Conservation (phyloP, 2,329 filamentous ascomycete genomes). For the Neofusicoccum cordaticola region DNA sequence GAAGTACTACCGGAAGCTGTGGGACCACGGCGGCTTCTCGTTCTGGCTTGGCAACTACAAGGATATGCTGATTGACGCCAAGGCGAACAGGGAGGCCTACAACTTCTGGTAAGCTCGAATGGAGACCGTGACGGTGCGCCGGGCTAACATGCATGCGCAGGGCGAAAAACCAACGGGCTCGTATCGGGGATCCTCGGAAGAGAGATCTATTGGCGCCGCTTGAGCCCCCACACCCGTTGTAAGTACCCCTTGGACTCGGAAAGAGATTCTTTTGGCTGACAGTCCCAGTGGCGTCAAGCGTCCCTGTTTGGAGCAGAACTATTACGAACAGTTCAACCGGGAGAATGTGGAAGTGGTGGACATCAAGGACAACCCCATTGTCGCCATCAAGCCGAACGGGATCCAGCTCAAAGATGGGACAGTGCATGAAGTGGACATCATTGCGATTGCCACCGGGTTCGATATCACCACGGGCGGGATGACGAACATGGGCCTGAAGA, state of each 20-base stretch:
- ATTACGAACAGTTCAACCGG: conserved; percentile 45
- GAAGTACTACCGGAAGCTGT: conserved; percentile 42
- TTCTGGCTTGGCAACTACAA: conserved; percentile 45
- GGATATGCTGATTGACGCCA: conserved; percentile 39
- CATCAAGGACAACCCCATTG: conserved; percentile 41
- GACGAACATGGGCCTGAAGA: conserved; percentile 38
- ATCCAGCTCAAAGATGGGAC: conserved; percentile 30
- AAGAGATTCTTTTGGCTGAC: neutral
- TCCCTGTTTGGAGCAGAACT: conserved; percentile 47
- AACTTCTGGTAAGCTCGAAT: conserved; percentile 38
- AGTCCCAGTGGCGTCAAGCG: conserved; percentile 40
- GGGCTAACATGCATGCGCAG: neutral
- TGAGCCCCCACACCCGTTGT: conserved; percentile 43
- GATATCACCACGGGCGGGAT: conserved; percentile 41
- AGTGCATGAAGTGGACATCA: conserved; percentile 31
- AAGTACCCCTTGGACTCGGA: neutral
- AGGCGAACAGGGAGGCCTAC: conserved; percentile 45
- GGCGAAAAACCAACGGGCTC: conserved; percentile 42
- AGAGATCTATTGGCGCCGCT: conserved; percentile 46
- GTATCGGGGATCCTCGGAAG: conserved; percentile 45
- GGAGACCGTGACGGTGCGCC: too few species aligned
- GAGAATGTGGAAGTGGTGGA: conserved; percentile 45
- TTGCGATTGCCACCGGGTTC: conserved; percentile 35
- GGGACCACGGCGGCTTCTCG: conserved; percentile 39
- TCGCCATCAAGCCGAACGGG: conserved; percentile 29